Evolutionary conservation across 164 flowering plant species (phyloP), one percentile per base, ranked within the genome.

Genomic region (Paratinospora sagittata): DNA sequence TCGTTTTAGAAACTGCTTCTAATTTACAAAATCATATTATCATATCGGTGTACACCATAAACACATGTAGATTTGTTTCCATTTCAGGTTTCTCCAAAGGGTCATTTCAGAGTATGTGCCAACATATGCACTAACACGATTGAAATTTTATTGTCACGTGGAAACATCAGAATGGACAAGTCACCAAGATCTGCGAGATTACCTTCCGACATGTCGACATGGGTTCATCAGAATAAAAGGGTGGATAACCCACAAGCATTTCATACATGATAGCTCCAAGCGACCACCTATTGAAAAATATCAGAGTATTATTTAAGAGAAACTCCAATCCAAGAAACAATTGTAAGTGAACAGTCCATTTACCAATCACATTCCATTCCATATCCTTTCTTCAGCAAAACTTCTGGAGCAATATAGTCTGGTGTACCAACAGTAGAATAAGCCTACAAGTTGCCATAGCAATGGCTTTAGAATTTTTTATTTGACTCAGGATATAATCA

Each of bases 311-410:
- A 3, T 8, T 10, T 66, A 33, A 49, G 23, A 49, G 16, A 68
- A 16, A 52, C 19, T 52, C n/a, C 19, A 52, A 52, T 17, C 1
- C 58, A 52, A 52, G 3, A 16, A 16, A 17, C 16, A 52, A 16
- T 52, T 17, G 4, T 2, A 52, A 10, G 6, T 14, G 1, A 13
- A 8, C 2, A 23, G n/a, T n/a, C 5, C 19, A 82, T 84, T 70
- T 30, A 94, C 97, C 98, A 94, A 81, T 94, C 98, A 82, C 98
- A 94, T 81, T 94, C 98, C 95, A 90, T 88, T 77, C 97, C 97
- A 83, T 94, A 94, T 75, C 98, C 98, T 82, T 94, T 94, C 87
- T 94, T 94, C 82, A 91, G 74, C 70, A 93, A 76, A 74, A 93
- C 98, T 80, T 93, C 98, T 63, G 97, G 98, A 66, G 98, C 97